Conservation (phyloP, 148 eudicot species). For the Rhododendron williamsianum region DNA sequence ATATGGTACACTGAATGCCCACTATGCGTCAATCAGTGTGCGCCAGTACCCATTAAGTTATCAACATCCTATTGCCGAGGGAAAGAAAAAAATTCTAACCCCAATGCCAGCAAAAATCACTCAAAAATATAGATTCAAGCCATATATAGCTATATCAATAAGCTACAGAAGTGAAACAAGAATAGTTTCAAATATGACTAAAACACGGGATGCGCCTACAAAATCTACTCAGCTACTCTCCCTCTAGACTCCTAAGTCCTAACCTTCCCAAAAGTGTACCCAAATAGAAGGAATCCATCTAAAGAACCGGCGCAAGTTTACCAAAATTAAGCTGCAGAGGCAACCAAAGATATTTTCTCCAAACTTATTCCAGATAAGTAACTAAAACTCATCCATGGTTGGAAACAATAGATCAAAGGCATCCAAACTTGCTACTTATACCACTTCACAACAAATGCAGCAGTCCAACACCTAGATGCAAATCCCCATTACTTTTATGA, state of each 20-base stretch:
- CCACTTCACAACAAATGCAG: background rate
- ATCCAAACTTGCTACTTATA: background rate
- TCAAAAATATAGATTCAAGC: background rate
- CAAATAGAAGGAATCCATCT: background rate
- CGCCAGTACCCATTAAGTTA: background rate
- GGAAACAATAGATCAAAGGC: slow-evolving; percentile 7
- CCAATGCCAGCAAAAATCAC: background rate
- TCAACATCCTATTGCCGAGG: background rate
- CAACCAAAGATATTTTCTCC: background rate
- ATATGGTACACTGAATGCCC: background rate
- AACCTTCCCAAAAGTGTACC: background rate
- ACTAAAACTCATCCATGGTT: background rate
- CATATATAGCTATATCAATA: background rate
- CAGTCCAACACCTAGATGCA: background rate
- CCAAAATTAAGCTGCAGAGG: background rate
- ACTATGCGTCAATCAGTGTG: background rate
- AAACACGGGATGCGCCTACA: background rate
- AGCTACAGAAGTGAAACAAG: slow-evolving; percentile 5
- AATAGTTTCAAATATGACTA: background rate
- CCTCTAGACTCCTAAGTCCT: background rate
- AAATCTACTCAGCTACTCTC: background rate
- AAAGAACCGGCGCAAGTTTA: background rate
- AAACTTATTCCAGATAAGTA: background rate
- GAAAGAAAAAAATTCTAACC: background rate
- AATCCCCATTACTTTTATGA: background rate